phyloP scores from a whole-genome alignment of 768 basidiomycete genomes.

The Amanita thiersii region DNA sequence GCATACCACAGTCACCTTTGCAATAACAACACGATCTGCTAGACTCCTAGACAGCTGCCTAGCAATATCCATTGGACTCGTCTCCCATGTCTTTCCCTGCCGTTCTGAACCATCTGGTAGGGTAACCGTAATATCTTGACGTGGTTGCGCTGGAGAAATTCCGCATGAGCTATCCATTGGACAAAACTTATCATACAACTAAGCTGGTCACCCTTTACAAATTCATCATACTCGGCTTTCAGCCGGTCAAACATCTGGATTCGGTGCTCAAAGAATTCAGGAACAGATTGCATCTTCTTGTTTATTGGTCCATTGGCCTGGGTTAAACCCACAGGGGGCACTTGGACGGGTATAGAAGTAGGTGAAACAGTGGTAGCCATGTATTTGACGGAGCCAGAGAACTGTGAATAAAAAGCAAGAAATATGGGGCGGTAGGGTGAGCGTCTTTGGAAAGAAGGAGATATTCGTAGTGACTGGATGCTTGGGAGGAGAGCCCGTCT shows the following conservation, averaged over 20 bases:
- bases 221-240: conserved; percentile 77
- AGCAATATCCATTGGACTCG: conserved; percentile 86
- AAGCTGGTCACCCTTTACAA: conserved; percentile 52
- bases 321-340: neutral
- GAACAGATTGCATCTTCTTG: conserved; percentile 66
- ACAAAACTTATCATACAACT: conserved; percentile 4
- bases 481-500: conserved; percentile 23
- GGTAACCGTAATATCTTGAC: conserved; percentile 77
- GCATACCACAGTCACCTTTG: conserved; percentile 52
- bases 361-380: conserved; percentile 54
- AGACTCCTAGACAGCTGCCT: conserved; percentile 81
- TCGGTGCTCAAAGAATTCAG: conserved; percentile 84
- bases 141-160: conserved; percentile 53
- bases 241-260: conserved; percentile 85
- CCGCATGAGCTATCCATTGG: conserved; percentile 5
- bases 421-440: too few species aligned
- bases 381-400: conserved; percentile 21
- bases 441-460: too few species aligned
- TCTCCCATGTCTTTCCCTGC: conserved; percentile 89
- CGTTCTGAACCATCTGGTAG: conserved; percentile 82
- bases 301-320: neutral
- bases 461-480: conserved; percentile 20
- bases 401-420: too few species aligned
- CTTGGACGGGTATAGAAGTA: too few species aligned
- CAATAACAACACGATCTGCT: conserved; percentile 85